These are phyloP conservation scores for Aspergillus sp. DNA, from an alignment of 2,329 filamentous ascomycete species.

Conservation along the genomic window DNA sequence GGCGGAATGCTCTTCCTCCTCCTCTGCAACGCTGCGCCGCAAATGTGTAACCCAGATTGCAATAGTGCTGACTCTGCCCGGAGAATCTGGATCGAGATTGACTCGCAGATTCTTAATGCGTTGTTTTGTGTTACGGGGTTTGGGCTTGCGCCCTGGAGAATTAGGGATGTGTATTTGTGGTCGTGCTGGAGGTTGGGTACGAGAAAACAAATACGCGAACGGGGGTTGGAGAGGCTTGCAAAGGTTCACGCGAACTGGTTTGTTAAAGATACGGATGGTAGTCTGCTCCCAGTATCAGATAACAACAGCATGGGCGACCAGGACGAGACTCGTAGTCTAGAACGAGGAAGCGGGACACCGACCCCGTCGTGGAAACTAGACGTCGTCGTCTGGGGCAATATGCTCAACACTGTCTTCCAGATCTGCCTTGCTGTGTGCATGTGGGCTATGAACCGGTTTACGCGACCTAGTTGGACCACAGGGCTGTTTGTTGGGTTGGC, in stretches of 20 bases:
- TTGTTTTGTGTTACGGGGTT: slow-evolving; percentile 89
- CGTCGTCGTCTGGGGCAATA: slow-evolving; percentile 1
- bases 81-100: slow-evolving; percentile 83
- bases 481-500: not conserved
- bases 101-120: slow-evolving; percentile 80
- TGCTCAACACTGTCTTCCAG: not conserved
- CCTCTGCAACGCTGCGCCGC: slow-evolving; percentile 70
- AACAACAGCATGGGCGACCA: not conserved
- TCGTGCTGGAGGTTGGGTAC: not conserved
- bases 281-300: not conserved
- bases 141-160: slow-evolving; percentile 81
- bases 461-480: slow-evolving; percentile 3
- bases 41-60: slow-evolving; percentile 63
- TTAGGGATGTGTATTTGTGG: slow-evolving; percentile 69
- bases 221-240: not conserved
- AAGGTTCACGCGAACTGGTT: not conserved
- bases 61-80: slow-evolving; percentile 75
- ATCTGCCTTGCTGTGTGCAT: slow-evolving; percentile 4
- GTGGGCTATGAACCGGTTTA: slow-evolving; percentile 6
- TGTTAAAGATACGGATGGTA: not conserved
- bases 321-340: no score
- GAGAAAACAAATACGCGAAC: not conserved
- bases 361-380: slow-evolving; percentile 2
- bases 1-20: slow-evolving; percentile 89
- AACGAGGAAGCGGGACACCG: not conserved